These are phyloP conservation scores for Penicillium hordei DNA, from an alignment of 2,329 filamentous ascomycete species.

Conservation along the genomic window DNA sequence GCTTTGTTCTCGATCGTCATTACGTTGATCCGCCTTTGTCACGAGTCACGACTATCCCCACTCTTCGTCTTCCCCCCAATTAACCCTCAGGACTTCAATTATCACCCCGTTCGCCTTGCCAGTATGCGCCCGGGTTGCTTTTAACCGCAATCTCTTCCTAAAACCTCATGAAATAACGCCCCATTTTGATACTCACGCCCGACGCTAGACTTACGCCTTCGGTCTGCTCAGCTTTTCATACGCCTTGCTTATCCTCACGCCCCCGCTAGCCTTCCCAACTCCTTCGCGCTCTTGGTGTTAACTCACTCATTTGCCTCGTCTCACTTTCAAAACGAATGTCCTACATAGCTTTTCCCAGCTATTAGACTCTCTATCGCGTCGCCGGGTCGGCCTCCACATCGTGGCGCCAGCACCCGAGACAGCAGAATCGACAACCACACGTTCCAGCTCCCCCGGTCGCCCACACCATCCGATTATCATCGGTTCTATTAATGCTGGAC, in stretches of 20 bases:
- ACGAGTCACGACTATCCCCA: constrained; percentile 12
- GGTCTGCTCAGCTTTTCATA: background rate
- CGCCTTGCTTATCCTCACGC: background rate
- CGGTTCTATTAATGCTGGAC: constrained; percentile 27
- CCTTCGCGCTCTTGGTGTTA: constrained; percentile 1
- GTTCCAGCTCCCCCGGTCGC: constrained; percentile 8
- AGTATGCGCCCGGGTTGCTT: constrained; percentile 3
- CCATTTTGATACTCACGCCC: background rate
- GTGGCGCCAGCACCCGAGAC: constrained; percentile 13
- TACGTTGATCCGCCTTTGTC: constrained; percentile 11
- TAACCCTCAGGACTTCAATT: constrained; percentile 7
- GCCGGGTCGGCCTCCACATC: constrained; percentile 13
- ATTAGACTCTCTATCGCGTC: background rate
- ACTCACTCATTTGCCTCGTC: background rate
- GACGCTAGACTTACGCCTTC: background rate
- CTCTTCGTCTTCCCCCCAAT: constrained; percentile 6
- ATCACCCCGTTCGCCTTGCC: constrained; percentile 4
- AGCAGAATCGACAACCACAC: constrained; percentile 8
- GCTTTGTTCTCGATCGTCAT: constrained; percentile 10
- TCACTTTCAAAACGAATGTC: background rate
- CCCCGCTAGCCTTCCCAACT: constrained; percentile 5
- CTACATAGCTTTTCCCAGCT: background rate
- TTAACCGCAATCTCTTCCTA: background rate
- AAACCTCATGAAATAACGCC: constrained; percentile 5
- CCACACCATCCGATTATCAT: constrained; percentile 6